phyloP scores from a whole-genome alignment of 371 early-diverging fungal species.

The Mucor indicus region DNA sequence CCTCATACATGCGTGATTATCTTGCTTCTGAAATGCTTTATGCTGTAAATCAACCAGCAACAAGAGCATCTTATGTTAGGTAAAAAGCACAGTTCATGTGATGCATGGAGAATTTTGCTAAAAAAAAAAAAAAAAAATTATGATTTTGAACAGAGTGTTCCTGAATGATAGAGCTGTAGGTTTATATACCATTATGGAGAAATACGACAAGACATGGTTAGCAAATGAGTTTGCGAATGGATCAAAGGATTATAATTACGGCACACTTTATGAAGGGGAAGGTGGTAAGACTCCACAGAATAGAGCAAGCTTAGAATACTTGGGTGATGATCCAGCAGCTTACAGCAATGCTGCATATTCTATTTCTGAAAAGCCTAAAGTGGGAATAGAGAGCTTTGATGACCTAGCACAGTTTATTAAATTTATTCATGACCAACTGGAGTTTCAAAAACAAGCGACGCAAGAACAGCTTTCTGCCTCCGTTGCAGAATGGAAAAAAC shows the following conservation, averaged over 20 bases:
- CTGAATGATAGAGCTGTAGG: conserved; percentile 30
- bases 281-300: conserved; percentile 5
- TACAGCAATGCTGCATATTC: conserved; percentile 15
- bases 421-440: conserved; percentile 25
- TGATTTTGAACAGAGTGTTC: conserved; percentile 17
- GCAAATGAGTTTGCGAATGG: conserved; percentile 21
- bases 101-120: neutral
- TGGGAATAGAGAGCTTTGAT: conserved; percentile 2
- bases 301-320: conserved; percentile 26
- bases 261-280: conserved; percentile 25
- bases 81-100: conserved; percentile 1
- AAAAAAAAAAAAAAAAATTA: neutral
- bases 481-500: conserved; percentile 19
- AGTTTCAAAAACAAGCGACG: conserved; percentile 9
- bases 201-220: conserved; percentile 31
- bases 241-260: conserved; percentile 6
- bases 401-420: conserved; percentile 22
- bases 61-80: conserved; percentile 24
- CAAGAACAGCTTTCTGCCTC: neutral
- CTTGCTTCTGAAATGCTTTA: conserved; percentile 23
- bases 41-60: conserved; percentile 21
- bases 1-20: conserved; percentile 46
- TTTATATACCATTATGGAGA: conserved; percentile 27
- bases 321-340: conserved; percentile 11
- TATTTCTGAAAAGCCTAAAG: conserved; percentile 17